Conservation (phyloP, 2,329 filamentous ascomycete genomes). For the Microdochium paspali region DNA sequence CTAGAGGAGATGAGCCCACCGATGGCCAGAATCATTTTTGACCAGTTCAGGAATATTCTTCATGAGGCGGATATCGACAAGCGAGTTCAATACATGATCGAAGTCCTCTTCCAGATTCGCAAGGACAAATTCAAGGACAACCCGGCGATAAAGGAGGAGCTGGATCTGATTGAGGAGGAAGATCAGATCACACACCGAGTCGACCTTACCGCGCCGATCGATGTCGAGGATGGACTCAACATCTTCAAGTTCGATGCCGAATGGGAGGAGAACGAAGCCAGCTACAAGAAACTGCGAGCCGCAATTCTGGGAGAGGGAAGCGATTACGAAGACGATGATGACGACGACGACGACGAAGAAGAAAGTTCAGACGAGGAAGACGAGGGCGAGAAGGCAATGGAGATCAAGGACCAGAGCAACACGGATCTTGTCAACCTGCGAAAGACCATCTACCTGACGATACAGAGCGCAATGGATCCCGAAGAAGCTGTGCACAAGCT, state of each 20-base stretch:
- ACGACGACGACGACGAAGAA: constrained; percentile 58
- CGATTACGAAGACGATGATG: constrained; percentile 61
- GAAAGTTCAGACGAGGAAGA: constrained; percentile 66
- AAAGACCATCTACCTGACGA: constrained; percentile 91
- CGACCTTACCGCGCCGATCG: constrained; percentile 73
- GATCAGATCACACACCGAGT: constrained; percentile 92
- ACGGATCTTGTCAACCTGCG: constrained; percentile 90
- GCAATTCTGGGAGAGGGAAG: constrained; percentile 94
- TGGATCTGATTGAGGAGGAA: constrained; percentile 94
- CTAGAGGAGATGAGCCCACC: constrained; percentile 89
- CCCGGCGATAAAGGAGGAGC: constrained; percentile 78
- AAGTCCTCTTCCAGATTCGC: constrained; percentile 91
- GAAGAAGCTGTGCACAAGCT: constrained; percentile 97
- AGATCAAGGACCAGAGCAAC: constrained; percentile 97
- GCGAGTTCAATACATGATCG: constrained; percentile 98
- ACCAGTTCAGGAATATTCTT: constrained; percentile 89
- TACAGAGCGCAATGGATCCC: constrained; percentile 92
- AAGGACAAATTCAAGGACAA: constrained; percentile 98
- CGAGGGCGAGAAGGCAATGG: constrained; percentile 71
- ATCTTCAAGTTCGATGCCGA: constrained; percentile 91
- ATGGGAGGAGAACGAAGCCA: constrained; percentile 83
- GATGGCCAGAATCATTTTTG: constrained; percentile 84
- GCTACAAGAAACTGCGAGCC: constrained; percentile 82
- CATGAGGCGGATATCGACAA: constrained; percentile 98
- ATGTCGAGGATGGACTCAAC: constrained; percentile 80